phyloP scores from a whole-genome alignment of 2,329 filamentous ascomycete species.

The Xylariaceae sp. region DNA sequence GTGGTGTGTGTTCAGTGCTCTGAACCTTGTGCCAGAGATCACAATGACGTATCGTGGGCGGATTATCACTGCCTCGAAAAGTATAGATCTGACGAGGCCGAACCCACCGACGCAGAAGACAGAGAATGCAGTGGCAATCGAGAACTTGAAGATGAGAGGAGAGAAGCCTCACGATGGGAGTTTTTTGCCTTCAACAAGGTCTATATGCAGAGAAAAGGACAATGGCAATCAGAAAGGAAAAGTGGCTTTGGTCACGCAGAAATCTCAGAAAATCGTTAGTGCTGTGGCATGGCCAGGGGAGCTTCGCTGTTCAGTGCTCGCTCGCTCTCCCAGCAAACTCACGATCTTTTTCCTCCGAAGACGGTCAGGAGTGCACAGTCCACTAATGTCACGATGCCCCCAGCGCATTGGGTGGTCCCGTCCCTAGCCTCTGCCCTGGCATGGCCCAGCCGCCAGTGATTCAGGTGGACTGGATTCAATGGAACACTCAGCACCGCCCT shows the following conservation, averaged over 20 bases:
- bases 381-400: not conserved
- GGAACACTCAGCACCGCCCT: no score
- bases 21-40: not conserved
- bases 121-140: not conserved
- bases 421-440: no score
- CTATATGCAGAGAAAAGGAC: not conserved
- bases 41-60: constrained; percentile 13
- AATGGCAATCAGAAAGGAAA: not conserved
- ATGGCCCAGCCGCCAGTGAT: no score
- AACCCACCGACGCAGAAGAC: not conserved
- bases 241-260: not conserved
- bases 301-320: no score
- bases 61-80: constrained; percentile 16
- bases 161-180: not conserved
- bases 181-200: no score
- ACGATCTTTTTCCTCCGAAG: constrained; percentile 17
- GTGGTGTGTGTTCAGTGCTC: not conserved
- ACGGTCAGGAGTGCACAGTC: constrained; percentile 5
- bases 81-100: constrained; percentile 3
- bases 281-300: constrained; percentile 1
- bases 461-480: no score
- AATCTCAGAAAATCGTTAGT: constrained; percentile 4
- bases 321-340: constrained; percentile 10
- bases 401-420: not conserved
- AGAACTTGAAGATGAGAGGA: not conserved